Evolutionary conservation across 2,329 filamentous ascomycete genomes (phyloP).

Genomic region (Phaeophleospora eucalypticola): DNA sequence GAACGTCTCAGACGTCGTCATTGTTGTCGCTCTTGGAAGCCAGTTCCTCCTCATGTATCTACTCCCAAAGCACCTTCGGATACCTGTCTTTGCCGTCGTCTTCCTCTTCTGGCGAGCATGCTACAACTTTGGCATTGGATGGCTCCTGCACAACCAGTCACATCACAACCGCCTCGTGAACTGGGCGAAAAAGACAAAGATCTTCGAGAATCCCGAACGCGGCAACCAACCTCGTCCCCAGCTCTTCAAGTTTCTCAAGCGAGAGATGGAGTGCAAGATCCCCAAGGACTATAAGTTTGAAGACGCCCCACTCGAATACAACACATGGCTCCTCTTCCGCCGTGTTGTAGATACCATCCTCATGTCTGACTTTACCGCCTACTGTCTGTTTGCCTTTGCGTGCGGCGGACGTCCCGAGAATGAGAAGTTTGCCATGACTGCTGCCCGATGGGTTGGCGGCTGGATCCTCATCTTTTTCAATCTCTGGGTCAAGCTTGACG

Average conservation of each 20-base stretch:
- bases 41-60: constrained; percentile 71
- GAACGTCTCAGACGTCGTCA: constrained; percentile 79
- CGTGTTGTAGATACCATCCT: constrained; percentile 93
- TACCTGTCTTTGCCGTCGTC: constrained; percentile 72
- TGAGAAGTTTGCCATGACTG: constrained; percentile 65
- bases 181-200: constrained; percentile 79
- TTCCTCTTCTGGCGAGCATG: constrained; percentile 89
- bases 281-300: constrained; percentile 91
- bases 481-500: constrained; percentile 96
- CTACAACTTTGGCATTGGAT: constrained; percentile 93
- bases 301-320: constrained; percentile 92
- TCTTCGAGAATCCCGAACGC: constrained; percentile 80
- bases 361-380: constrained; percentile 98
- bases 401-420: constrained; percentile 71
- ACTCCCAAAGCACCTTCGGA: constrained; percentile 65
- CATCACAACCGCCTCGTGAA: constrained; percentile 78
- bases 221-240: constrained; percentile 77
- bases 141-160: constrained; percentile 83
- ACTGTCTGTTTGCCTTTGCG: constrained; percentile 90
- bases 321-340: constrained; percentile 96
- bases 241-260: constrained; percentile 79
- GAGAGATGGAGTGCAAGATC: constrained; percentile 91
- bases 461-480: constrained; percentile 84
- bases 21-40: constrained; percentile 70
- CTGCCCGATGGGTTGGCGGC: constrained; percentile 73